phyloP scores from a whole-genome alignment of 2,329 filamentous ascomycete species.

The Venturia oleaginea region DNA sequence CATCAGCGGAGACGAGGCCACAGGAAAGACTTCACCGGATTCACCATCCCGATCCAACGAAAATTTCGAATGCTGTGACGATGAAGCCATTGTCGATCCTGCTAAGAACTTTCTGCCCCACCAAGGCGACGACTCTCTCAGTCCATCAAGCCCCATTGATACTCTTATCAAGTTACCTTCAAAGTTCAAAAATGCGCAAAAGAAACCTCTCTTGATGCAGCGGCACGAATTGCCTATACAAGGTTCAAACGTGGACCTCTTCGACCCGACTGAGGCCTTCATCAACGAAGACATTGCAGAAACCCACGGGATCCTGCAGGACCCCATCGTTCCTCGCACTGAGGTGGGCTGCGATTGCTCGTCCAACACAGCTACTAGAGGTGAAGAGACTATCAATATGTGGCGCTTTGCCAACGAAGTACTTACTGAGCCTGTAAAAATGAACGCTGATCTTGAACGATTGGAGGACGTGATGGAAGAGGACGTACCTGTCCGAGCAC shows the following conservation, averaged over 20 bases:
- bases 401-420: slow-evolving; percentile 11
- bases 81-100: background rate
- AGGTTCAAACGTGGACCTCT: background rate
- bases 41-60: background rate
- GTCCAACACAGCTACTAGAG: background rate
- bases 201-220: background rate
- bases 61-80: background rate
- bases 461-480: slow-evolving; percentile 11
- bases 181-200: background rate
- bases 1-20: background rate
- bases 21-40: background rate
- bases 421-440: background rate
- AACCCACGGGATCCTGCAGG: background rate
- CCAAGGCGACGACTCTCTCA: background rate
- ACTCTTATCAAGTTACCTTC: background rate
- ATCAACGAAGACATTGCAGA: background rate
- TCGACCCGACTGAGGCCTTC: background rate
- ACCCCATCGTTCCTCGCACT: slow-evolving; percentile 4
- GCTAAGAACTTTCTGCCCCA: background rate
- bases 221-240: background rate
- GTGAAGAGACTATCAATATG: slow-evolving; percentile 6
- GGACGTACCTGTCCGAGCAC: slow-evolving; percentile 12
- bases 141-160: background rate
- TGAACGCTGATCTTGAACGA: background rate
- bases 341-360: slow-evolving; percentile 5